phyloP scores from a whole-genome alignment of 2,329 filamentous ascomycete genomes.

The Dactylellina drechsleri region DNA sequence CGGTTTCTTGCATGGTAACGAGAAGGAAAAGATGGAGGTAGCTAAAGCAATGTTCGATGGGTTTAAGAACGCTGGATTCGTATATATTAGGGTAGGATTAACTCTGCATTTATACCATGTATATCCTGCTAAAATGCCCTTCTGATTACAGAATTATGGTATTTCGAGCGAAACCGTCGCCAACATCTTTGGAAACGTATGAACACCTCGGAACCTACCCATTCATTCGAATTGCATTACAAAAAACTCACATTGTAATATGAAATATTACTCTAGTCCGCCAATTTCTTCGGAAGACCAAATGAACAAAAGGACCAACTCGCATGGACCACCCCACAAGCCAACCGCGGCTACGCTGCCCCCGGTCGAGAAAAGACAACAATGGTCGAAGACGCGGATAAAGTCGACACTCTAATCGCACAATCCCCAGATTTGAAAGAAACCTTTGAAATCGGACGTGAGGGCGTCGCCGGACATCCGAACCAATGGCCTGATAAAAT shows the following conservation, averaged over 20 bases:
- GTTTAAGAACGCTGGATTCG: conserved; percentile 86
- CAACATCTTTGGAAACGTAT: conserved; percentile 70
- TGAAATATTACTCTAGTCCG: conserved; percentile 63
- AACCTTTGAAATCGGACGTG: conserved; percentile 72
- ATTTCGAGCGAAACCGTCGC: conserved; percentile 71
- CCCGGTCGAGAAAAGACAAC: conserved; percentile 78
- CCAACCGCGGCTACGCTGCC: conserved; percentile 78
- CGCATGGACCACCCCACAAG: conserved; percentile 76
- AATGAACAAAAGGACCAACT: conserved; percentile 72
- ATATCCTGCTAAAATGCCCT: conserved; percentile 61
- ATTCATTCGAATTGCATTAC: background rate
- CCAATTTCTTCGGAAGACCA: conserved; percentile 75
- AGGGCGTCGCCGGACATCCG: conserved; percentile 67
- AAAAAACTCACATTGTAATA: conserved; percentile 22
- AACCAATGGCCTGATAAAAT: conserved; percentile 79
- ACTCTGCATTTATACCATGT: background rate
- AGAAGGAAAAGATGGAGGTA: conserved; percentile 70
- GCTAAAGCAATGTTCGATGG: conserved; percentile 79
- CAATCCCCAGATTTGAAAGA: conserved; percentile 71
- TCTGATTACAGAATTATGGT: conserved; percentile 78
- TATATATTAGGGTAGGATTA: conserved; percentile 61
- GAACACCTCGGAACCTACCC: background rate
- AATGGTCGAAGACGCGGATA: conserved; percentile 66
- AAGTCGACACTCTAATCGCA: conserved; percentile 71
- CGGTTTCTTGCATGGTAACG: conserved; percentile 73